These are phyloP conservation scores for Talaromyces liani DNA, from an alignment of 495 filamentous ascomycete genomes.

Conservation along the genomic window DNA sequence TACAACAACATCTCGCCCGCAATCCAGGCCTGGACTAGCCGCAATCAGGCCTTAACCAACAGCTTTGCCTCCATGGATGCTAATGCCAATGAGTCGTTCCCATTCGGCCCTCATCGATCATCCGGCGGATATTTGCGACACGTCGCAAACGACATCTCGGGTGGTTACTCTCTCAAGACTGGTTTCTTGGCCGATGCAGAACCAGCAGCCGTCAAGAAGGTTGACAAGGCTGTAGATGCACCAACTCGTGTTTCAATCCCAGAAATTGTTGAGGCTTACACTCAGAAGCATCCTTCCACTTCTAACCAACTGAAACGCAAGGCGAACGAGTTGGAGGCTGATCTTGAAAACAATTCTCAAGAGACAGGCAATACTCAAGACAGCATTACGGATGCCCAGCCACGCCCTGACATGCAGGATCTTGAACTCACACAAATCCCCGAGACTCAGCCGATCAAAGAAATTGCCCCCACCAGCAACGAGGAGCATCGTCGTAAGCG, in stretches of 20 bases:
- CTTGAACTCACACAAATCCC: not conserved
- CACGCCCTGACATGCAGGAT: constrained; percentile 7
- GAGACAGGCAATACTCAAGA: constrained; percentile 2
- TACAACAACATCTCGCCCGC: not conserved
- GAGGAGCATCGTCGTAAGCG: constrained; percentile 25
- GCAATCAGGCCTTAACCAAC: not conserved
- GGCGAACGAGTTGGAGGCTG: constrained; percentile 17
- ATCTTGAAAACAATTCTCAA: not conserved
- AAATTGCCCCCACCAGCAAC: not conserved
- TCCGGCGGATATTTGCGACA: constrained; percentile 5
- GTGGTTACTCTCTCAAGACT: not conserved
- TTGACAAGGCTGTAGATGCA: not conserved
- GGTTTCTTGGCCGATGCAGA: not conserved
- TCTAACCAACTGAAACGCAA: constrained; percentile 24
- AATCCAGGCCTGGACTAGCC: not conserved
- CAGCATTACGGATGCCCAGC: constrained; percentile 21
- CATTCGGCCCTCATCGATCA: constrained; percentile 4
- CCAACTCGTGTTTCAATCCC: constrained; percentile 10
- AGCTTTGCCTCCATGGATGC: not conserved
- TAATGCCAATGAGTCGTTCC: constrained; percentile 3
- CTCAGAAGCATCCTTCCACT: not conserved
- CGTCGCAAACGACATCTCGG: not conserved
- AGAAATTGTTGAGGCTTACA: constrained; percentile 12
- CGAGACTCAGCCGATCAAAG: not conserved
- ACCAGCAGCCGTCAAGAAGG: not conserved